Evolutionary conservation across 2,329 filamentous ascomycete species (phyloP), one percentile per base, ranked within the genome.

Genomic region (Aspergillus chevalieri): DNA sequence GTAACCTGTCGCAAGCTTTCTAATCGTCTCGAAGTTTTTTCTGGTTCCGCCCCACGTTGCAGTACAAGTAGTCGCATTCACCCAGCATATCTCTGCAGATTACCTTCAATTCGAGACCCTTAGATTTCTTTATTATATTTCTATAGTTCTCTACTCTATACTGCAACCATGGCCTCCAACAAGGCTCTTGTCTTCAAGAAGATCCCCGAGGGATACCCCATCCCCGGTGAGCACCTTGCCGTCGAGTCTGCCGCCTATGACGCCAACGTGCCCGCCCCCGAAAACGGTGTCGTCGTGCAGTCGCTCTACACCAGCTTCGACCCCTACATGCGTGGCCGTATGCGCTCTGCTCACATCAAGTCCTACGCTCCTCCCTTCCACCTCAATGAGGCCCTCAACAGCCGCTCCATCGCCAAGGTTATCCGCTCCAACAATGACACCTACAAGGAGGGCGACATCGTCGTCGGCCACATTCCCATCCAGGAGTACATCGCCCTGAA

Each of bases 311-410:
- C 83, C 56, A 91, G 87, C 38, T 86, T 86, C 72, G 89, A 95
- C 69, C 89, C 89, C 2, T 95, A 94, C 74, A 82, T 87, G 75
- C 86, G 90, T 50, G 86, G 86, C 52, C 81, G 82, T 58, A 91
- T 95, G 86, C 84, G 88, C 44, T 70, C 76, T 44, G 64, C 86
- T 6, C 67, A 74, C 33, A 61, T 72, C 64, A 82, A 86, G 71
- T 89, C 86, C 8, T 93, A 90, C 74, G 66, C 75, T 19, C 75
- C 84, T 1, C 69, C 85, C 2, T 89, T 83, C 62, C 65, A 76
- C 14, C 67, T 87, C 43, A 76, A 78, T 65, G 70, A 80, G 58
- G 81, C 87, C 54, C 79, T 95, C 54, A 72, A 70, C 57, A 91
- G 84, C 70, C 68, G 69, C 57, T 77, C 74, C 47, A 75, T 94